These are phyloP conservation scores for Lachancea fermentati DNA, from an alignment of 805 yeast species.

Conservation along the genomic window DNA sequence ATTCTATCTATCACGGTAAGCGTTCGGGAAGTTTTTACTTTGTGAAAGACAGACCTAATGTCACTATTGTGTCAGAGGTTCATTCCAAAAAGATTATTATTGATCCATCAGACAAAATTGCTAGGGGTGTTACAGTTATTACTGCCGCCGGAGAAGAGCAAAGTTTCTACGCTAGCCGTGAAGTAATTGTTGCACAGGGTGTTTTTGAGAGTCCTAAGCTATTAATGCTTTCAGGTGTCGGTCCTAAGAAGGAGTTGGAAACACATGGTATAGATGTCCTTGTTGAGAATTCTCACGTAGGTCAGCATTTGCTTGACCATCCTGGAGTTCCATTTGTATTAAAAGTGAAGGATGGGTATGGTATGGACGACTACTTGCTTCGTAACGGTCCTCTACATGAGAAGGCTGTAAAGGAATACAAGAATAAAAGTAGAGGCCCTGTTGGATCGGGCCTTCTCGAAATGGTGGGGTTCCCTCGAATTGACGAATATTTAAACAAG, in stretches of 20 bases:
- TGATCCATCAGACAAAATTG: conserved; percentile 15
- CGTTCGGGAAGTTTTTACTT: conserved; percentile 22
- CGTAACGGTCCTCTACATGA: conserved; percentile 16
- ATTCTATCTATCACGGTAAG: conserved; percentile 21
- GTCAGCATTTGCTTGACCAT: conserved; percentile 32
- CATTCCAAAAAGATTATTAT: conserved; percentile 24
- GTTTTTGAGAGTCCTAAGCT: conserved; percentile 31
- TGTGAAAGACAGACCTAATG: conserved; percentile 18
- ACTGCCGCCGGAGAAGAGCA: conserved; percentile 20
- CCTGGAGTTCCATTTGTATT: conserved; percentile 29
- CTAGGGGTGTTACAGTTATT: conserved; percentile 25
- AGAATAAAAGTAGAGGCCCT: conserved; percentile 17
- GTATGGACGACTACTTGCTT: conserved; percentile 21
- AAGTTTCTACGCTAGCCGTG: conserved; percentile 23
- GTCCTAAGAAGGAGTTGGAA: conserved; percentile 27
- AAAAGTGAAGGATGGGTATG: conserved; percentile 19
- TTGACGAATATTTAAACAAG: conserved; percentile 23
- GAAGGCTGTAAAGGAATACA: conserved; percentile 15
- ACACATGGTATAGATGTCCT: conserved; percentile 24
- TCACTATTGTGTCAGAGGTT: conserved; percentile 25
- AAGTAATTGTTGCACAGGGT: conserved; percentile 28
- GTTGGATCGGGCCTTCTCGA: conserved; percentile 22
- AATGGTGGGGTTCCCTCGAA: conserved; percentile 24
- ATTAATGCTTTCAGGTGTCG: conserved; percentile 31
- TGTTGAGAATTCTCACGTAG: conserved; percentile 29